Evolutionary conservation across 768 basidiomycete genomes (phyloP).

Genomic region (Mycena filopes): DNA sequence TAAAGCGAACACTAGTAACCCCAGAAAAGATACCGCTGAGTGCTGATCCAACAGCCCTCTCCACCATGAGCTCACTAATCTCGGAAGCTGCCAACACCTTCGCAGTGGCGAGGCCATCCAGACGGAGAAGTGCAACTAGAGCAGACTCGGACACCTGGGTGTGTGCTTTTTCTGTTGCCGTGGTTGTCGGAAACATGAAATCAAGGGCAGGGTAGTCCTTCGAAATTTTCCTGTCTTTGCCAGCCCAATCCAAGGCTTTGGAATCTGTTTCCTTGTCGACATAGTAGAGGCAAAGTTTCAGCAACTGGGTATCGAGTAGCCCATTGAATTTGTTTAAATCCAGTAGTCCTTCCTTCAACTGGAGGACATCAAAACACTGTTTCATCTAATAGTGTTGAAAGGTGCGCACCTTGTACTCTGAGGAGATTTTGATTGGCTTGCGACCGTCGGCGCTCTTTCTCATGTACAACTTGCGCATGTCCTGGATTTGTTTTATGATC

Average conservation of each 20-base stretch:
- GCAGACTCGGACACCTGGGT: neutral
- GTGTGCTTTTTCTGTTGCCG: too few relatives aligned
- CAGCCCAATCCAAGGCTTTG: neutral
- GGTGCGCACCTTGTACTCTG: too few relatives aligned
- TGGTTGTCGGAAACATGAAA: too few relatives aligned
- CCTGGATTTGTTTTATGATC: slow-evolving; percentile 2
- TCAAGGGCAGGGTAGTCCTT: too few relatives aligned
- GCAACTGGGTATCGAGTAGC: neutral
- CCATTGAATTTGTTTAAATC: neutral
- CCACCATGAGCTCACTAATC: slow-evolving; percentile 14
- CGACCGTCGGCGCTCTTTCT: neutral
- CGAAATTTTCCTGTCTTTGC: neutral
- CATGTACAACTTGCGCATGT: slow-evolving; percentile 7
- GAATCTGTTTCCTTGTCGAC: slow-evolving; percentile 1
- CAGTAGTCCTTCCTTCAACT: too few relatives aligned
- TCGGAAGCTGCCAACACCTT: neutral
- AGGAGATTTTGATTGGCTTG: neutral
- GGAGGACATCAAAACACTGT: too few relatives aligned
- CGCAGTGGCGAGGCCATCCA: too few relatives aligned
- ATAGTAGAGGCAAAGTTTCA: slow-evolving; percentile 5
- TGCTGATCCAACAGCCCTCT: slow-evolving; percentile 8
- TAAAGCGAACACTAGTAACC: neutral
- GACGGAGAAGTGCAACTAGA: too few relatives aligned
- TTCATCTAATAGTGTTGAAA: neutral
- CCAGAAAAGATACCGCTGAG: slow-evolving; percentile 14